Percentiles rank a stretch among this genome's conserved stretches.
These are phyloP conservation scores for Delonix regia DNA, from an alignment of 306 rosid species.

Conservation along the genomic window DNA sequence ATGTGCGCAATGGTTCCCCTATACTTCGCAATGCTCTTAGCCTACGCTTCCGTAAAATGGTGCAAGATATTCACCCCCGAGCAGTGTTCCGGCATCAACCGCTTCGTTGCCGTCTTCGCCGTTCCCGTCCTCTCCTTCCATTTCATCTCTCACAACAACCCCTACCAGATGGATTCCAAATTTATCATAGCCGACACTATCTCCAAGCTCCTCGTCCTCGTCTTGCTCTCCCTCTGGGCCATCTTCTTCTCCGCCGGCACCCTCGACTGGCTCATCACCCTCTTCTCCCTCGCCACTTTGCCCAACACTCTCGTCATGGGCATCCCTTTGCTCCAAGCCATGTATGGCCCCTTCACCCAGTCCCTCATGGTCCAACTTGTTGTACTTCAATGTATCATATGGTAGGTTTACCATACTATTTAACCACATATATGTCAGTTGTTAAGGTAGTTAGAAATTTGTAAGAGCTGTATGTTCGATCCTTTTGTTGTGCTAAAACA, in stretches of 20 bases:
- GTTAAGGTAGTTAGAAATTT: no score
- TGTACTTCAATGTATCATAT: slow-evolving; percentile 87
- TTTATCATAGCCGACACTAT: slow-evolving; percentile 78
- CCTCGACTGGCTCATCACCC: slow-evolving; percentile 82
- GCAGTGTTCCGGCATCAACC: slow-evolving; percentile 90
- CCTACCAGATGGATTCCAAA: slow-evolving; percentile 73
- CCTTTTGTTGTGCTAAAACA: not conserved
- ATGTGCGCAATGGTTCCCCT: slow-evolving; percentile 91
- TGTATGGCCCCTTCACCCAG: slow-evolving; percentile 81
- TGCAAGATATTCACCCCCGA: slow-evolving; percentile 85
- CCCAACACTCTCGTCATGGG: slow-evolving; percentile 96
- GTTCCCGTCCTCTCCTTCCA: slow-evolving; percentile 90
- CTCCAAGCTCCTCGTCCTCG: slow-evolving; percentile 63
- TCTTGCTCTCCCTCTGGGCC: slow-evolving; percentile 59
- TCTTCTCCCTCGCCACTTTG: slow-evolving; percentile 75
- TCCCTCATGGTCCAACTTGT: slow-evolving; percentile 86
- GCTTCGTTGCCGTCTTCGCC: slow-evolving; percentile 86
- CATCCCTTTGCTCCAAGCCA: slow-evolving; percentile 85
- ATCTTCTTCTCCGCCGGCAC: slow-evolving; percentile 57
- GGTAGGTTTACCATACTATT: slow-evolving; percentile 41
- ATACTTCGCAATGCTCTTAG: slow-evolving; percentile 83
- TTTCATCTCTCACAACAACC: slow-evolving; percentile 78
- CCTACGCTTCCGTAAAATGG: slow-evolving; percentile 91
- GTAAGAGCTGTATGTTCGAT: not conserved
- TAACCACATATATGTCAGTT: not conserved